phyloP scores from a whole-genome alignment of 768 basidiomycete genomes.

The Boletus rufocinnamomeus region DNA sequence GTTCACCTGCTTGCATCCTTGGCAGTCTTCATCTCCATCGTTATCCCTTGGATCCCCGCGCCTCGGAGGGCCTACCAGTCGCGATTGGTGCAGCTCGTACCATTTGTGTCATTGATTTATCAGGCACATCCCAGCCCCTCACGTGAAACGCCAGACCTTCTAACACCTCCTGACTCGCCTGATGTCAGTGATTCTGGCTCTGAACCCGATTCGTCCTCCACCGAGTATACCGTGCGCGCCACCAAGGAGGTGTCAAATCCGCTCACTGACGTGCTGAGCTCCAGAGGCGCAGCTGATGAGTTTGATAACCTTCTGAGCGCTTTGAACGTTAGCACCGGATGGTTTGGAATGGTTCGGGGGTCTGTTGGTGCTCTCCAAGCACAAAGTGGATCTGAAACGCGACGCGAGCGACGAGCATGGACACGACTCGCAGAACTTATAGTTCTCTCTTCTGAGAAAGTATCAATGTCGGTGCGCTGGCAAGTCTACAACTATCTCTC shows the following conservation, averaged over 20 bases:
- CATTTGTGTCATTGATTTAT: constrained; percentile 23
- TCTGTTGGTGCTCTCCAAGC: constrained; percentile 12
- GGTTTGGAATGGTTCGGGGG: constrained; percentile 38
- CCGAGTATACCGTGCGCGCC: constrained; percentile 28
- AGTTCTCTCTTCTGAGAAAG: constrained; percentile 35
- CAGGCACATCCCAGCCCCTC: constrained; percentile 2
- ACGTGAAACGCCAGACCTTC: constrained; percentile 19
- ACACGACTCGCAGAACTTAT: constrained; percentile 50
- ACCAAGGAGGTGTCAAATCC: constrained; percentile 17
- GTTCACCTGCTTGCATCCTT: constrained; percentile 69
- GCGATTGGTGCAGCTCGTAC: constrained; percentile 30
- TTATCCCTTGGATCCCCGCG: constrained; percentile 47
- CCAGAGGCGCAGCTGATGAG: constrained; percentile 42
- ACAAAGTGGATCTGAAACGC: constrained; percentile 12
- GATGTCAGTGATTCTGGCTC: constrained; percentile 28
- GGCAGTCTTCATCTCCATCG: constrained; percentile 59
- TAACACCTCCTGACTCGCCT: constrained; percentile 34
- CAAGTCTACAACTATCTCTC: constrained; percentile 59
- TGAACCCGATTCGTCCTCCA: constrained; percentile 33
- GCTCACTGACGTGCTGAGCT: constrained; percentile 34
- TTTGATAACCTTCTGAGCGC: constrained; percentile 40
- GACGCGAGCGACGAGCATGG: constrained; percentile 52
- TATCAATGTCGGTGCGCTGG: constrained; percentile 41
- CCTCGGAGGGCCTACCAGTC: constrained; percentile 23
- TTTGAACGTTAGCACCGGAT: constrained; percentile 41